phyloP scores from a whole-genome alignment of 495 filamentous ascomycete species.

The Beverwykella pulmonaria region DNA sequence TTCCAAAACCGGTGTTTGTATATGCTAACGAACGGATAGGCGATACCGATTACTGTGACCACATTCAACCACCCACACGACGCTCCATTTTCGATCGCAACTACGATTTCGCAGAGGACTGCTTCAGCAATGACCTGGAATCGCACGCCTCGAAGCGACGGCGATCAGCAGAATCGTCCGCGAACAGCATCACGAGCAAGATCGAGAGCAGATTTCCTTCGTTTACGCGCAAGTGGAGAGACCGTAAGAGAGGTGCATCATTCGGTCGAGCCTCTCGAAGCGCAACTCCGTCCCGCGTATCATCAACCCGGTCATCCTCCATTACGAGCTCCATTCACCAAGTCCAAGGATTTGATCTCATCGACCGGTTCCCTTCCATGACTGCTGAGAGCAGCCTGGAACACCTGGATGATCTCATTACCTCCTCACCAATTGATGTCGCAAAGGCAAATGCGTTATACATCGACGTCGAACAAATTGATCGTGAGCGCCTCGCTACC shows the following conservation, averaged over 20 bases:
- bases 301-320: slow-evolving; percentile 72
- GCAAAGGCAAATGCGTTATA: slow-evolving; percentile 49
- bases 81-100: slow-evolving; percentile 8
- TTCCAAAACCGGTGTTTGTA: slow-evolving; percentile 3
- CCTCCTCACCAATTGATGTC: slow-evolving; percentile 58
- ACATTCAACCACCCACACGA: slow-evolving; percentile 15
- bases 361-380: slow-evolving; percentile 56
- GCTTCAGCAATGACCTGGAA: slow-evolving; percentile 60
- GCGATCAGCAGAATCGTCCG: slow-evolving; percentile 64
- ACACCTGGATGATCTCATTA: slow-evolving; percentile 48
- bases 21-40: slow-evolving; percentile 14
- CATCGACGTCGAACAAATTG: slow-evolving; percentile 35
- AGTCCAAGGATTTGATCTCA: slow-evolving; percentile 42
- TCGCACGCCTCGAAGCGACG: slow-evolving; percentile 61
- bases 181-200: slow-evolving; percentile 66
- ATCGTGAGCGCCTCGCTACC: slow-evolving; percentile 61
- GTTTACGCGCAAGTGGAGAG: slow-evolving; percentile 66
- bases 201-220: slow-evolving; percentile 73
- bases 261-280: slow-evolving; percentile 48
- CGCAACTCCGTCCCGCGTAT: slow-evolving; percentile 52
- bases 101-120: slow-evolving; percentile 38
- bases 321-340: slow-evolving; percentile 61
- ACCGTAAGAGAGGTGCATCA: slow-evolving; percentile 53
- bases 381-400: slow-evolving; percentile 69
- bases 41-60: slow-evolving; percentile 21